A percentile compares a stretch with the other conserved stretches of the same genome.
phyloP scores from a whole-genome alignment of 169 alveolate genomes.

The Theileria annulata region DNA sequence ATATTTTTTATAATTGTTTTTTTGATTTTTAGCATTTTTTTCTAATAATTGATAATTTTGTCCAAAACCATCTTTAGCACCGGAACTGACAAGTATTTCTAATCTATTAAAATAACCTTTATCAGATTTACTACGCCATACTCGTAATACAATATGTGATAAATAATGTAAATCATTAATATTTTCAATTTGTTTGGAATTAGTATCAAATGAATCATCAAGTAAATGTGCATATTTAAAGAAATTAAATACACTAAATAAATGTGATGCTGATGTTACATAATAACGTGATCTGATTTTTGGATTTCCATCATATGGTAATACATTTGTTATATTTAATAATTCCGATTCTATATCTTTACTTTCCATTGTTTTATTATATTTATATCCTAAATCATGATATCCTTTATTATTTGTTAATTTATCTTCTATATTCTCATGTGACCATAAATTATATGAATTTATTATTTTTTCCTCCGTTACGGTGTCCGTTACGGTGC shows the following conservation, averaged over 20 bases:
- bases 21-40: conserved; percentile 72
- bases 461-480: not conserved
- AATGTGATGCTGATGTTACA: conserved; percentile 87
- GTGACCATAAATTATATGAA: conserved; percentile 16
- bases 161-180: conserved; percentile 80
- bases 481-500: not conserved
- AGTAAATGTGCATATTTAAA: conserved; percentile 69
- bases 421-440: not conserved
- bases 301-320: no score
- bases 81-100: conserved; percentile 82
- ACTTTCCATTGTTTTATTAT: not conserved
- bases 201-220: conserved; percentile 65
- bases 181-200: conserved; percentile 52
- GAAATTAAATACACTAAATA: conserved; percentile 78
- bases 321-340: no score
- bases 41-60: conserved; percentile 73
- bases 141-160: conserved; percentile 82
- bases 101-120: conserved; percentile 66
- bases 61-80: conserved; percentile 82
- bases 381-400: not conserved
- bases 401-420: not conserved
- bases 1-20: conserved; percentile 73
- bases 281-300: conserved; percentile 87
- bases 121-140: conserved; percentile 75
- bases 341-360: not conserved